phyloP scores from a whole-genome alignment of 2,329 filamentous ascomycete genomes.

The Neoscytalidium dimidiatum region DNA sequence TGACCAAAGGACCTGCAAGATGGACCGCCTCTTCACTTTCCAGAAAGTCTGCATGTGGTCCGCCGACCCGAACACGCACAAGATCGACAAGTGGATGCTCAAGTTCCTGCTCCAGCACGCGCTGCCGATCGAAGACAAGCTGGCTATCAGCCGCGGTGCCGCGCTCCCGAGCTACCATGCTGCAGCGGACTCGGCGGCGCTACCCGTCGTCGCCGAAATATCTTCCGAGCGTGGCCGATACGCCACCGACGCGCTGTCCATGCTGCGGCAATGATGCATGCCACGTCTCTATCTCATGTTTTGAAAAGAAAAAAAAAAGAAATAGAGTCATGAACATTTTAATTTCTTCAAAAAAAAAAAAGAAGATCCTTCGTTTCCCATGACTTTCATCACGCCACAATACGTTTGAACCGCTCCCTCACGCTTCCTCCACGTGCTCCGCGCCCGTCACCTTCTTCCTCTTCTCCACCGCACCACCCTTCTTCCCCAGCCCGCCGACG shows the following conservation, averaged over 20 bases:
- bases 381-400: no score
- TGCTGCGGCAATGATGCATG: not conserved
- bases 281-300: no score
- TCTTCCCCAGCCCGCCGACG: not conserved
- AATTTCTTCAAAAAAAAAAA: no score
- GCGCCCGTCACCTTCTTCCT: slow-evolving; percentile 30
- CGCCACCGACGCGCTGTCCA: slow-evolving; percentile 24
- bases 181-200: no score
- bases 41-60: slow-evolving; percentile 41
- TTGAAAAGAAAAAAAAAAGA: not conserved
- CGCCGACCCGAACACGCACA: slow-evolving; percentile 20
- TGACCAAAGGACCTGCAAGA: slow-evolving; percentile 21
- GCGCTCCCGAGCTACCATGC: not conserved
- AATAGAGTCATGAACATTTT: no score
- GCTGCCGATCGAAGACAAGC: slow-evolving; percentile 21
- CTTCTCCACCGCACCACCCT: not conserved
- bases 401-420: no score
- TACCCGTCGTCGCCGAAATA: not conserved
- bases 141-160: not conserved
- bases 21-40: slow-evolving; percentile 44
- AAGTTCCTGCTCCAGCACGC: slow-evolving; percentile 39
- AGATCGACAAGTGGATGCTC: slow-evolving; percentile 32
- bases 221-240: not conserved
- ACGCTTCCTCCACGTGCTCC: slow-evolving; percentile 10
- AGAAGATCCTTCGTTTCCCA: no score